phyloP scores from a whole-genome alignment of 352 stramenopile genomes.

The Pythium myriotylum region DNA sequence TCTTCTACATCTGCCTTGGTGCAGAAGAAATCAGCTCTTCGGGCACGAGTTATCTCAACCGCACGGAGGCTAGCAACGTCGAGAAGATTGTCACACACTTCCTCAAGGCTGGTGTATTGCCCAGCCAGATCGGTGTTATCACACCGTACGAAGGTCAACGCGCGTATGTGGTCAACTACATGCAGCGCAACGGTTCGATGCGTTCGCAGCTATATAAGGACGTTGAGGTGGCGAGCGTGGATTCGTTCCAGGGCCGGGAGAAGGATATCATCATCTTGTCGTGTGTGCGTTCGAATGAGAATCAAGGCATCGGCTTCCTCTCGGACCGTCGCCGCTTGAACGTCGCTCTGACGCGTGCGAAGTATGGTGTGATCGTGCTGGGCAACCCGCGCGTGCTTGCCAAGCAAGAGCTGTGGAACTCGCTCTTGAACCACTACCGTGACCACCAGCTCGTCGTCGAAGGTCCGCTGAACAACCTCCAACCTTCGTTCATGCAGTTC shows the following conservation, averaged over 20 bases:
- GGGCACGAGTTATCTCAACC: slow-evolving; percentile 98
- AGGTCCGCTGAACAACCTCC: slow-evolving; percentile 96
- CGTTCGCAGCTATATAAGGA: slow-evolving; percentile 95
- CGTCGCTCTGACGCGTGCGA: slow-evolving; percentile 98
- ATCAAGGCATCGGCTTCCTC: slow-evolving; percentile 99
- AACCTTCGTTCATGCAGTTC: slow-evolving; percentile 97
- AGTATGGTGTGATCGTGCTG: slow-evolving; percentile 98
- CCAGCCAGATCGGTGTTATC: slow-evolving; percentile 95
- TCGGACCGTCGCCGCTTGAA: slow-evolving; percentile 98
- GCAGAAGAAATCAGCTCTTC: slow-evolving; percentile 98
- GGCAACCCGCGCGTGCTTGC: slow-evolving; percentile 97
- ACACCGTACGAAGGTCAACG: slow-evolving; percentile 99
- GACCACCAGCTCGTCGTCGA: slow-evolving; percentile 95
- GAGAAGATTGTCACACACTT: slow-evolving; percentile 99
- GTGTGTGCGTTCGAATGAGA: slow-evolving; percentile 99
- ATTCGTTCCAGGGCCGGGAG: slow-evolving; percentile 99
- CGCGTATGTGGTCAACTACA: slow-evolving; percentile 98
- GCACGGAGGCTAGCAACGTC: slow-evolving; percentile 97
- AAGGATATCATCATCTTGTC: slow-evolving; percentile 99
- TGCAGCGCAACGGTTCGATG: slow-evolving; percentile 95
- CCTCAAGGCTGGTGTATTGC: slow-evolving; percentile 91
- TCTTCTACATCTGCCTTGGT: slow-evolving; percentile 97
- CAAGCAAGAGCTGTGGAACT: slow-evolving; percentile 97
- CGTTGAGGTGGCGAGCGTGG: slow-evolving; percentile 98
- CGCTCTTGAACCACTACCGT: slow-evolving; percentile 97